Evolutionary conservation across 2,329 filamentous ascomycete species (phyloP).

Genomic region (Didymella exigua): DNA sequence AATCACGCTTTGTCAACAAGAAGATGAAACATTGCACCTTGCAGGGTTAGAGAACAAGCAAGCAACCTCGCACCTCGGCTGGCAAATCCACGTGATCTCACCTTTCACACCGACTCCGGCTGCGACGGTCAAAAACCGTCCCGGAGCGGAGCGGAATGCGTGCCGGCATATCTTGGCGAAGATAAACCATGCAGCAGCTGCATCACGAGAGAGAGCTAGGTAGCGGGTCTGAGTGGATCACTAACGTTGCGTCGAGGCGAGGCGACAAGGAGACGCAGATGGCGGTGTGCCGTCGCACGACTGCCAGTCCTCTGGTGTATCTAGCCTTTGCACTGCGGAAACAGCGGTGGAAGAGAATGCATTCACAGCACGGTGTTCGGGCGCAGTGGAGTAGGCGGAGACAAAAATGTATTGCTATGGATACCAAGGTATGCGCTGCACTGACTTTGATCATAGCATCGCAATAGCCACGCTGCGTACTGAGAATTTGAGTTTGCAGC

Average conservation of each 20-base stretch:
- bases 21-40: background rate
- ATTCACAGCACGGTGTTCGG: constrained; percentile 1
- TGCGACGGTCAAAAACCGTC: background rate
- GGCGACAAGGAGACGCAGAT: constrained; percentile 9
- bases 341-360: constrained; percentile 3
- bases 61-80: background rate
- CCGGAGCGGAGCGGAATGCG: constrained; percentile 21
- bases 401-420: constrained; percentile 18
- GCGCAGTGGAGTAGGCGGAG: background rate
- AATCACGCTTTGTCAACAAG: background rate
- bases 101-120: constrained; percentile 9
- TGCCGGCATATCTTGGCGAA: constrained; percentile 19
- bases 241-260: constrained; percentile 5
- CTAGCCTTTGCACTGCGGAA: background rate
- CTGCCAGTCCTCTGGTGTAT: background rate
- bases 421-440: constrained; percentile 3
- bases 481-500: constrained; percentile 10
- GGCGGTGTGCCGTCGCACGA: constrained; percentile 8
- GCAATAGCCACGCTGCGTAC: constrained; percentile 10
- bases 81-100: background rate
- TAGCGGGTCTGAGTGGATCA: constrained; percentile 11
- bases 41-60: background rate
- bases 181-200: constrained; percentile 8
- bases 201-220: constrained; percentile 4
- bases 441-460: constrained; percentile 8